These are phyloP conservation scores for Hymenoscyphus fraxineus DNA, from an alignment of 2,329 filamentous ascomycete species.

Conservation along the genomic window DNA sequence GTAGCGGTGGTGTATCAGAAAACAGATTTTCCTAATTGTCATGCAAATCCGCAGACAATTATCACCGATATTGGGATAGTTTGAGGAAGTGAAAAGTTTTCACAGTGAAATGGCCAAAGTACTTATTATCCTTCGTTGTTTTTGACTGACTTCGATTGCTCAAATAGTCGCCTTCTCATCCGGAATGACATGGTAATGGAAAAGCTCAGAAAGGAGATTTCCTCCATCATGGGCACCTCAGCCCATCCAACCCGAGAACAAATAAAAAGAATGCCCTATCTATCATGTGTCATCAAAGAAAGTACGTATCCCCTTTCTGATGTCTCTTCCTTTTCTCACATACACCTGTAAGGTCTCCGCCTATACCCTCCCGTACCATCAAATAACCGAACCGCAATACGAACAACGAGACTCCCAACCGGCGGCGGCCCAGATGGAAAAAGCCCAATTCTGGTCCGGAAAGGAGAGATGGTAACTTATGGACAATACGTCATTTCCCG, in stretches of 20 bases:
- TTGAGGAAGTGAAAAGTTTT: neutral
- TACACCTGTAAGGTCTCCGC: slow-evolving; percentile 12
- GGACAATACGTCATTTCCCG: slow-evolving; percentile 29
- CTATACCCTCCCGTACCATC: slow-evolving; percentile 32
- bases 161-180: slow-evolving; percentile 38
- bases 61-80: neutral
- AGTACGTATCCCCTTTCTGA: slow-evolving; percentile 11
- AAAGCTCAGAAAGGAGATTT: slow-evolving; percentile 43
- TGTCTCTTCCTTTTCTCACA: neutral
- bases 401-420: slow-evolving; percentile 29
- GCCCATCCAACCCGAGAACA: slow-evolving; percentile 14
- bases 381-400: slow-evolving; percentile 26
- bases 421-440: slow-evolving; percentile 34
- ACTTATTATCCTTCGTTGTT: neutral
- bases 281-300: slow-evolving; percentile 21
- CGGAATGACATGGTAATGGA: slow-evolving; percentile 40
- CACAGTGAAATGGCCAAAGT: neutral
- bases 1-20: neutral
- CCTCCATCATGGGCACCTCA: slow-evolving; percentile 49
- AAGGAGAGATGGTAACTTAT: slow-evolving; percentile 27
- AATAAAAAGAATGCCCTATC: slow-evolving; percentile 17
- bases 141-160: neutral
- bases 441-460: slow-evolving; percentile 18
- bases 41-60: neutral
- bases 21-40: neutral